phyloP scores from a whole-genome alignment of 2,329 filamentous ascomycete genomes.

The Fusarium haematococcum region DNA sequence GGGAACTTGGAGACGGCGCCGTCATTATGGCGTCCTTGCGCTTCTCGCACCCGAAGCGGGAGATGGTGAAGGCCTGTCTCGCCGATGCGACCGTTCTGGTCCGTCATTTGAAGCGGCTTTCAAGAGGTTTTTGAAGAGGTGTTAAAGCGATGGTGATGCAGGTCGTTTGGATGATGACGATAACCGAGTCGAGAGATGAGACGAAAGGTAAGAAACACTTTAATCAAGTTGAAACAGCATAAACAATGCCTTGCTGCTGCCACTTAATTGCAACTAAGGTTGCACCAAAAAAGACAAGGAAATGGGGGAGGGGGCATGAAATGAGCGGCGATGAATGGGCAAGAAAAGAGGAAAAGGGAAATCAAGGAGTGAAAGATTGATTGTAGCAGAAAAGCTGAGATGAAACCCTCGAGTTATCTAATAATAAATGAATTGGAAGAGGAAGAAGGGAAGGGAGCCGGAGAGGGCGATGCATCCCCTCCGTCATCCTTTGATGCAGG shows the following conservation, averaged over 20 bases:
- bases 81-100: constrained; percentile 27
- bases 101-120: constrained; percentile 32
- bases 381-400: not conserved
- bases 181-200: not conserved
- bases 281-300: not conserved
- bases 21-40: constrained; percentile 4
- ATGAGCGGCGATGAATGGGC: not conserved
- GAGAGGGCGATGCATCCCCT: not conserved
- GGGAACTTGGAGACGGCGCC: constrained; percentile 33
- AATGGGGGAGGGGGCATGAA: not conserved
- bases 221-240: constrained; percentile 21
- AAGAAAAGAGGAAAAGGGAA: not conserved
- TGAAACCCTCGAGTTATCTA: constrained; percentile 6
- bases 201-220: constrained; percentile 1
- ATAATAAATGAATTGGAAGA: constrained; percentile 20
- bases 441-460: not conserved
- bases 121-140: not conserved
- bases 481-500: not conserved
- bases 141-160: not conserved
- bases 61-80: constrained; percentile 45
- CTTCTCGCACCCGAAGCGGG: constrained; percentile 41
- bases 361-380: constrained; percentile 16
- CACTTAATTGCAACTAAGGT: not conserved
- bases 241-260: constrained; percentile 5
- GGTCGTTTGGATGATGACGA: not conserved